A percentile compares a stretch with the other conserved stretches of the same genome.
These are phyloP conservation scores for Candida sphagnicola DNA, from an alignment of 805 yeast species.

Conservation along the genomic window DNA sequence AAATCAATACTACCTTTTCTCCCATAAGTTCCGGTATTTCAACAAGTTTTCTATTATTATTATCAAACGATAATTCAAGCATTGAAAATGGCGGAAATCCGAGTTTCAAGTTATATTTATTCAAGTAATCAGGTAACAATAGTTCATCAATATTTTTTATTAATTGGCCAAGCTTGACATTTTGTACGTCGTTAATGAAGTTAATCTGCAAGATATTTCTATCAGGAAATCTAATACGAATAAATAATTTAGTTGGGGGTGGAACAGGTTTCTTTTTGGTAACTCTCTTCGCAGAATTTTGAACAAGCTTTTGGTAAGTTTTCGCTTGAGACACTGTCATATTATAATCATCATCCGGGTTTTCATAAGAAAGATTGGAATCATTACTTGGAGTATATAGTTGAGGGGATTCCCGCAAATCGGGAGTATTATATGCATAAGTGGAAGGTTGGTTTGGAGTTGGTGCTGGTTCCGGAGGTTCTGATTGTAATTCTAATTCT, in stretches of 20 bases:
- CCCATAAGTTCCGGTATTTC: constrained; percentile 27
- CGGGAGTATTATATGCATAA: constrained; percentile 2
- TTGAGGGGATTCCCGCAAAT: constrained; percentile 14
- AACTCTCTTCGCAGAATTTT: constrained; percentile 18
- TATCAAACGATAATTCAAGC: constrained; percentile 22
- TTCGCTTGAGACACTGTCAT: constrained; percentile 36
- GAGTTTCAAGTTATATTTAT: constrained; percentile 26
- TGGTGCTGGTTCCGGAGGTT: constrained; percentile 5
- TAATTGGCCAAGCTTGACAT: constrained; percentile 31
- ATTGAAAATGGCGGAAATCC: constrained; percentile 38
- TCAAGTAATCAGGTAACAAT: constrained; percentile 22
- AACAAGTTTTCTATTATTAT: constrained; percentile 21
- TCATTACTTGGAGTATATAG: constrained; percentile 15
- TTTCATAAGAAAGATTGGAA: constrained; percentile 23
- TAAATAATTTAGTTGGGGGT: constrained; percentile 23
- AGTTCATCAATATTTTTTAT: constrained; percentile 33
- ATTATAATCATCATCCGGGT: constrained; percentile 40
- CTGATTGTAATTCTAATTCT: neutral
- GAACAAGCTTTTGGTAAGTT: constrained; percentile 31
- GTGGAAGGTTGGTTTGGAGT: neutral
- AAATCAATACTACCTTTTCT: constrained; percentile 31
- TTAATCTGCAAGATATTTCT: constrained; percentile 31
- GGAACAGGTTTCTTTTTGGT: constrained; percentile 9
- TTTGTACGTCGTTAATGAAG: constrained; percentile 18
- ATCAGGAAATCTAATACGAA: constrained; percentile 39